Evolutionary conservation across 1,139 yeast genomes (phyloP).

Genomic region (Arxiozyma heterogenica): DNA sequence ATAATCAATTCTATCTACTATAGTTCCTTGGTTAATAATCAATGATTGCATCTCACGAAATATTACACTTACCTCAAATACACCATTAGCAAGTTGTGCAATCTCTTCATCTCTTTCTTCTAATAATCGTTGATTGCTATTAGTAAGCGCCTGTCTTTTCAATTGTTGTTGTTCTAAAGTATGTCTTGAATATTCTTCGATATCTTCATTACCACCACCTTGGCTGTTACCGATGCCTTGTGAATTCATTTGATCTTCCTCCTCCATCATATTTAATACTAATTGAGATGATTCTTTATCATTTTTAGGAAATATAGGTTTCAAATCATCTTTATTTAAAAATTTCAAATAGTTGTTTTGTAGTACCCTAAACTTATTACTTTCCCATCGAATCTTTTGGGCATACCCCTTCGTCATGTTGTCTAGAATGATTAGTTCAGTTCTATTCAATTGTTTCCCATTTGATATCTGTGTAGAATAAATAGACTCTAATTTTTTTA

Average conservation of each 20-base stretch:
- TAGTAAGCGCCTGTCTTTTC: conserved; percentile 26
- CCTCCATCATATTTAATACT: conserved; percentile 34
- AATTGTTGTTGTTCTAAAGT: conserved; percentile 37
- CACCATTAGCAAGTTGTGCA: conserved; percentile 85
- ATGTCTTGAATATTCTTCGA: conserved; percentile 39
- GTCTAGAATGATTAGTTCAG: conserved; percentile 58
- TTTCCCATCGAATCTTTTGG: conserved; percentile 65
- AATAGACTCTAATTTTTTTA: conserved; percentile 54
- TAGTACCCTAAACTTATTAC: conserved; percentile 70
- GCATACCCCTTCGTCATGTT: conserved; percentile 84
- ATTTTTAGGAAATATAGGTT: conserved; percentile 28
- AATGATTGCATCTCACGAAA: conserved; percentile 87
- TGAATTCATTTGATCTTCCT: conserved; percentile 27
- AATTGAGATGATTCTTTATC: conserved; percentile 17
- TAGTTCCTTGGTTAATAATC: conserved; percentile 92
- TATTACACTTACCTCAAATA: conserved; percentile 82
- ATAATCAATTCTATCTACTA: conserved; percentile 86
- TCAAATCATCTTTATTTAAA: conserved; percentile 59
- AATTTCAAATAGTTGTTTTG: conserved; percentile 81
- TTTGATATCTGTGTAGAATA: conserved; percentile 31
- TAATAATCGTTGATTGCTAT: conserved; percentile 32
- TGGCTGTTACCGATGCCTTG: not conserved
- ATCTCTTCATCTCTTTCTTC: conserved; percentile 81
- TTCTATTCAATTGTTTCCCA: conserved; percentile 30
- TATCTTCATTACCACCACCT: conserved; percentile 11